Evolutionary conservation across 2,329 filamentous ascomycete species (phyloP).

Genomic region (Claviceps fusiformis): DNA sequence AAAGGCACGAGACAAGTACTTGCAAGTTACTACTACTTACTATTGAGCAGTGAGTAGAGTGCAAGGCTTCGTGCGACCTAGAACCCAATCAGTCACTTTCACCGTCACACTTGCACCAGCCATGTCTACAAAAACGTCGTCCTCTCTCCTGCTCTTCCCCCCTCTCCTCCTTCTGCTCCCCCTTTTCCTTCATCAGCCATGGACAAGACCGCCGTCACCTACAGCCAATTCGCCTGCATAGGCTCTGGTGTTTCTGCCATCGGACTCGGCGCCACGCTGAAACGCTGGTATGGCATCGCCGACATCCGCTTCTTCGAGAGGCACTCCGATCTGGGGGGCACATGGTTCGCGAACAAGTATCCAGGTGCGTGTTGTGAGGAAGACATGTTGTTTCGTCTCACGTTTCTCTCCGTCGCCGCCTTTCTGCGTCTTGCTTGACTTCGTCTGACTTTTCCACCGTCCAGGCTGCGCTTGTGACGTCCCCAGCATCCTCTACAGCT

Average conservation of each 20-base stretch:
- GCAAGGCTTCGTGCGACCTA: no score
- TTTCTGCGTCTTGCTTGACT: neutral
- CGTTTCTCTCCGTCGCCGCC: no score
- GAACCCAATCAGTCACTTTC: no score
- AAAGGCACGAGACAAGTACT: no score
- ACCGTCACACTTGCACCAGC: no score
- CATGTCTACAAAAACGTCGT: no score
- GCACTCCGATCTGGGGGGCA: slow-evolving; percentile 43
- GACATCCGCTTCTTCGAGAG: slow-evolving; percentile 49
- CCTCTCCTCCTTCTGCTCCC: no score
- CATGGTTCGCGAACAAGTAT: slow-evolving; percentile 51
- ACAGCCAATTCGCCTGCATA: slow-evolving; percentile 31
- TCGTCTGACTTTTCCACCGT: neutral
- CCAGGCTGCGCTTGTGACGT: slow-evolving; percentile 38
- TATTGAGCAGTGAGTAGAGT: no score
- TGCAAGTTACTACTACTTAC: no score
- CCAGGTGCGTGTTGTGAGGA: slow-evolving; percentile 24
- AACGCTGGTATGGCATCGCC: slow-evolving; percentile 41
- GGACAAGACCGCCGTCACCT: slow-evolving; percentile 7
- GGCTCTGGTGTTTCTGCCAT: slow-evolving; percentile 51
- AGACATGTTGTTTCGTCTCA: no score
- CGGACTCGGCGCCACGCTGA: slow-evolving; percentile 44
- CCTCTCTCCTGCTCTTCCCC: no score
- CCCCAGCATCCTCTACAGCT: slow-evolving; percentile 46
- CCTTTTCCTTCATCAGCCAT: neutral